Percentiles rank a stretch among this genome's conserved stretches.
phyloP scores from a whole-genome alignment of 2,329 filamentous ascomycete genomes.

The Epichloe baconii region DNA sequence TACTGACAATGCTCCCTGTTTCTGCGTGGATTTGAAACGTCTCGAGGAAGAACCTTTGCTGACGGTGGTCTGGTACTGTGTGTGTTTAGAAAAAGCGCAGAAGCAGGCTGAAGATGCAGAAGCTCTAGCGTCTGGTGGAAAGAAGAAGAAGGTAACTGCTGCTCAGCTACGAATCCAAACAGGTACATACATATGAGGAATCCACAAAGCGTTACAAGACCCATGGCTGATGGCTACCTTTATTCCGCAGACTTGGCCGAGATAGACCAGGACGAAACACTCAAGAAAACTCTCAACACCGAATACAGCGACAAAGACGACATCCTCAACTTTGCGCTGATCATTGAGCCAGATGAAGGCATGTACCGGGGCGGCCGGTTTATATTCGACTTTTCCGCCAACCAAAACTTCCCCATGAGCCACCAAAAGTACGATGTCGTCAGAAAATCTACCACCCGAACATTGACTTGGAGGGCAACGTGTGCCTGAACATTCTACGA shows the following conservation, averaged over 20 bases:
- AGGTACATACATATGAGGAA: slow-evolving; percentile 41
- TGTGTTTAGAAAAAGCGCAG: slow-evolving; percentile 76
- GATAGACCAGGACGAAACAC: slow-evolving; percentile 37
- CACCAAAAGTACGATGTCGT: slow-evolving; percentile 90
- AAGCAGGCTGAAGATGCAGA: slow-evolving; percentile 83
- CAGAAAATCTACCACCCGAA: slow-evolving; percentile 99
- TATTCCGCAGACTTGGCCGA: slow-evolving; percentile 57
- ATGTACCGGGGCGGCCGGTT: slow-evolving; percentile 82
- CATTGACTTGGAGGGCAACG: slow-evolving; percentile 94
- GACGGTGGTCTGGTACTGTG: slow-evolving; percentile 8
- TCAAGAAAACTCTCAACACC: slow-evolving; percentile 69
- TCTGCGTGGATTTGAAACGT: neutral
- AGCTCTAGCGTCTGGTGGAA: slow-evolving; percentile 53
- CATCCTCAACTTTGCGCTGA: slow-evolving; percentile 72
- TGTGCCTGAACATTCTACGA: slow-evolving; percentile 90
- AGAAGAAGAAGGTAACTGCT: slow-evolving; percentile 98
- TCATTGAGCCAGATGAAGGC: slow-evolving; percentile 73
- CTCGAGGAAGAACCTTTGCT: neutral
- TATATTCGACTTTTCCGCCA: slow-evolving; percentile 83
- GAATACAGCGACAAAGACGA: slow-evolving; percentile 73
- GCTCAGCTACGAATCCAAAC: slow-evolving; percentile 93
- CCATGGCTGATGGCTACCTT: neutral
- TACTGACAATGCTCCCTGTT: slow-evolving; percentile 27
- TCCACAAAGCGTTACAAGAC: neutral
- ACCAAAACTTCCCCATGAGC: slow-evolving; percentile 91